phyloP scores from a whole-genome alignment of 768 basidiomycete species.

The Mycena metata region DNA sequence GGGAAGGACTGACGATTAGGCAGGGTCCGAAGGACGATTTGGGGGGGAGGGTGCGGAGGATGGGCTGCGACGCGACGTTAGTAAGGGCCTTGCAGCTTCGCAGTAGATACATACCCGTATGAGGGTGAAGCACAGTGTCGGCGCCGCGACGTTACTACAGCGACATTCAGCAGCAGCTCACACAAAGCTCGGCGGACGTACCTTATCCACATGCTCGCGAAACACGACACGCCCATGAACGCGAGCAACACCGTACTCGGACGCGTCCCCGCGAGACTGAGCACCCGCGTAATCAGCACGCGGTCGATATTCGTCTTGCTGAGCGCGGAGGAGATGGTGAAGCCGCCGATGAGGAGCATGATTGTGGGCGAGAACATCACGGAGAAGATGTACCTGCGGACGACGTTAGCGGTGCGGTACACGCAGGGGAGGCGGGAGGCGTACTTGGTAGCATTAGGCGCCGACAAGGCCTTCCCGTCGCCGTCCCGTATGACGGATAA shows the following conservation, averaged over 20 bases:
- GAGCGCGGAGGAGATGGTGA: conserved; percentile 96
- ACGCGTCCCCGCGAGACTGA: conserved; percentile 89
- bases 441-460: conserved; percentile 86
- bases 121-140: conserved; percentile 95
- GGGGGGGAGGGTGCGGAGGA: conserved; percentile 90
- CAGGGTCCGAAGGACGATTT: conserved; percentile 90
- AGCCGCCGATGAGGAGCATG: conserved; percentile 97
- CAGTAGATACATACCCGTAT: conserved; percentile 75
- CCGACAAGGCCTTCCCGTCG: conserved; percentile 66
- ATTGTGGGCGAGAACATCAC: conserved; percentile 98
- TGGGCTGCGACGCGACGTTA: conserved; percentile 72
- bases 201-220: conserved; percentile 99
- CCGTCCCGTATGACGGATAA: conserved; percentile 79
- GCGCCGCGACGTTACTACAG: conserved; percentile 93
- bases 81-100: background rate
- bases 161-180: conserved; percentile 9
- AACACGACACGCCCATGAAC: conserved; percentile 97
- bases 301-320: conserved; percentile 97
- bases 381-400: conserved; percentile 86
- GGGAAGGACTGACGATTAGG: conserved; percentile 77
- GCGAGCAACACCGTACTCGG: conserved; percentile 91
- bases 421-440: conserved; percentile 18
- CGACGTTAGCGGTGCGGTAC: conserved; percentile 16
- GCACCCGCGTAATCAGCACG: conserved; percentile 89
- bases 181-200: conserved; percentile 42